Base-by-base conservation (phyloP, 1,139 yeast genomes). In the Taphrina sp. region DNA sequence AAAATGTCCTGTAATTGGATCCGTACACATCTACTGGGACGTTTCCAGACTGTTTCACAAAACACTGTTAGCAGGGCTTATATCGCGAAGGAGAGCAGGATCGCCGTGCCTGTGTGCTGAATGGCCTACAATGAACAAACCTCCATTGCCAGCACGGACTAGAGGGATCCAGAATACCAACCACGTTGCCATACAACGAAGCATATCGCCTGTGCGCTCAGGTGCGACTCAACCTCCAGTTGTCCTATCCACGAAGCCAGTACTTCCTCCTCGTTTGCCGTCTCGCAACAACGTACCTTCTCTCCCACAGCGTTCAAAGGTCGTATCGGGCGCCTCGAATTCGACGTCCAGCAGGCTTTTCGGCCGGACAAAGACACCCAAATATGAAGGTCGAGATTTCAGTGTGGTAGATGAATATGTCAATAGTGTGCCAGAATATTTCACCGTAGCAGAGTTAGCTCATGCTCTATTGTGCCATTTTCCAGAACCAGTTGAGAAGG, bases 361-460 rank as follows among this genome's bases (percentile, higher is more conserved):
- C 20, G 47, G 47, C 12, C 24, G 47, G 7, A 29, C 24, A 19
- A 43, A 19, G 14, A 16, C 38, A n/a, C 14, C 47, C 7, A 43
- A 43, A 19, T 43, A 43, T 31, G 47, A 43, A 22, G 5, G 8
- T 8, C 36, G 47, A 14, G 38, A 43, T 16, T 43, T 19, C 38
- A 10, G 19, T 10, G 12, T 12, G 7, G 47, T 43, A 7, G 38
- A 43, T n/a, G 38, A 29, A 10, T 43, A 43, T 31, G 47, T 43
- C 16, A 31, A 29, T 19, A 12, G 38, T 2, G 20, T 43, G 26
- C 47, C 47, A 17, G 47, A 43, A 19, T 43, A 29, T 20, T 8
- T 19, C 1, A 19, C 7, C 7, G n/a, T 16, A 7, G 23, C 19
- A 10, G 38, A 43, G 19, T 20, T 43, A 19, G 29, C 47, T 12